phyloP scores from a whole-genome alignment of 2,329 filamentous ascomycete species.

The Apiospora sp. region DNA sequence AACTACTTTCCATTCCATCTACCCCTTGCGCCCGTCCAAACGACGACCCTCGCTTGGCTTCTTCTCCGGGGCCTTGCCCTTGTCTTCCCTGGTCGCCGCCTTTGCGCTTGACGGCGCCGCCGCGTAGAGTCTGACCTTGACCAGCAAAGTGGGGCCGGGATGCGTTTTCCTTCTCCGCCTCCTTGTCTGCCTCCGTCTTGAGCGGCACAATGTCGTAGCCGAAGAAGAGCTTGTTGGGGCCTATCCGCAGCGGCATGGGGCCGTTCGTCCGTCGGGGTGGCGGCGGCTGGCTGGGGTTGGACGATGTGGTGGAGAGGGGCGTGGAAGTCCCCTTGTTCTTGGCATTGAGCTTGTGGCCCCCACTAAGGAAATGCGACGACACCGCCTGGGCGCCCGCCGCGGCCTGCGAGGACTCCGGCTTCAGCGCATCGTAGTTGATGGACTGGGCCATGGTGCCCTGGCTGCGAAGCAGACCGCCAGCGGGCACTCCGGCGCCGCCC shows the following conservation, averaged over 20 bases:
- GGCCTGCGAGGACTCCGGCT: conserved; percentile 75
- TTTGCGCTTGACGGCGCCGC: conserved; percentile 75
- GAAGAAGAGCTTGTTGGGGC: conserved; percentile 93
- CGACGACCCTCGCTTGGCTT: conserved; percentile 54
- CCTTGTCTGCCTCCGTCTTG: conserved; percentile 78
- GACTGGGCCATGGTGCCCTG: conserved; percentile 96
- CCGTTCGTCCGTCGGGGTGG: conserved; percentile 68
- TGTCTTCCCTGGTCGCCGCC: conserved; percentile 55
- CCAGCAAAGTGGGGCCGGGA: conserved; percentile 81
- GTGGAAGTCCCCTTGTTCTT: conserved; percentile 79
- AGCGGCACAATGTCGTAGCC: conserved; percentile 92
- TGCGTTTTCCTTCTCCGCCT: conserved; percentile 70
- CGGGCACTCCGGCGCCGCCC: conserved; percentile 62
- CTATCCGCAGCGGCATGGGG: conserved; percentile 83
- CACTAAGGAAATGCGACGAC: conserved; percentile 79
- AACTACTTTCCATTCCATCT: neutral
- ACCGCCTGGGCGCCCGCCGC: conserved; percentile 55
- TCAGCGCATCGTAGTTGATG: conserved; percentile 96
- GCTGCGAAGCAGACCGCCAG: conserved; percentile 78
- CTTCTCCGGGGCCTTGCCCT: conserved; percentile 56
- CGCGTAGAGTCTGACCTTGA: conserved; percentile 79
- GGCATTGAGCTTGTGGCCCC: conserved; percentile 81
- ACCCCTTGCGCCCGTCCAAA: conserved; percentile 51
- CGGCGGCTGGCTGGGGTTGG: conserved; percentile 46
- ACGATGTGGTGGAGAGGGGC: conserved; percentile 68